These are phyloP conservation scores for Stylosanthes scabra DNA, from an alignment of 331 rosid genomes.

Conservation along the genomic window DNA sequence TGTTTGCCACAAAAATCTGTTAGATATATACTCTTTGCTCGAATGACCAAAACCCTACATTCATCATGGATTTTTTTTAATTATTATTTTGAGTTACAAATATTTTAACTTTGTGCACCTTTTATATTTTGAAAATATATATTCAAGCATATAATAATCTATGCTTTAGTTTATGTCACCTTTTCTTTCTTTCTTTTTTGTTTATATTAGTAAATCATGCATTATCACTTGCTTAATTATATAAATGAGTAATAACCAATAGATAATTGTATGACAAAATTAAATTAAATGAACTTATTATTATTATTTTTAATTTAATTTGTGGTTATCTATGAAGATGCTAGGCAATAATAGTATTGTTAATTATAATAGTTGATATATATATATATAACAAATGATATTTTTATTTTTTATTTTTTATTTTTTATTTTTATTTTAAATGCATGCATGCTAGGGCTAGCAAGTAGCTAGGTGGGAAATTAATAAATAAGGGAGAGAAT, in stretches of 20 bases:
- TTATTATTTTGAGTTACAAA: not conserved
- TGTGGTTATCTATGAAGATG: too few relatives aligned
- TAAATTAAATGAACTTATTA: too few relatives aligned
- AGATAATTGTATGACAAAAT: too few relatives aligned
- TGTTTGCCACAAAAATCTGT: not conserved
- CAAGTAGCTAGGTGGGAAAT: not conserved
- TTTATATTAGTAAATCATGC: not conserved
- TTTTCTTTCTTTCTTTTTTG: not conserved
- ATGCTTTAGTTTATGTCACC: not conserved
- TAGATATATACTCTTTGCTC: not conserved
- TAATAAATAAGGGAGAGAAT: not conserved
- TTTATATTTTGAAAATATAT: not conserved
- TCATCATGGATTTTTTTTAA: too few relatives aligned
- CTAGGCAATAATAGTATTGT: too few relatives aligned
- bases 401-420: too few relatives aligned
- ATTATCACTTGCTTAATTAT: not conserved
- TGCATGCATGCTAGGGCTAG: not conserved
- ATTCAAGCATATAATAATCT: not conserved
- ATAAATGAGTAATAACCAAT: too few relatives aligned
- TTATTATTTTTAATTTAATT: too few relatives aligned
- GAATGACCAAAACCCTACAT: not conserved
- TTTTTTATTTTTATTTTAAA: not conserved
- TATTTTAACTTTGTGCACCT: not conserved
- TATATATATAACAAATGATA: not conserved
- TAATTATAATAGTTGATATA: not conserved